A percentile compares a stretch with the other conserved stretches of the same genome.
phyloP scores from a whole-genome alignment of 768 basidiomycete species.

The Hericium alpestre region DNA sequence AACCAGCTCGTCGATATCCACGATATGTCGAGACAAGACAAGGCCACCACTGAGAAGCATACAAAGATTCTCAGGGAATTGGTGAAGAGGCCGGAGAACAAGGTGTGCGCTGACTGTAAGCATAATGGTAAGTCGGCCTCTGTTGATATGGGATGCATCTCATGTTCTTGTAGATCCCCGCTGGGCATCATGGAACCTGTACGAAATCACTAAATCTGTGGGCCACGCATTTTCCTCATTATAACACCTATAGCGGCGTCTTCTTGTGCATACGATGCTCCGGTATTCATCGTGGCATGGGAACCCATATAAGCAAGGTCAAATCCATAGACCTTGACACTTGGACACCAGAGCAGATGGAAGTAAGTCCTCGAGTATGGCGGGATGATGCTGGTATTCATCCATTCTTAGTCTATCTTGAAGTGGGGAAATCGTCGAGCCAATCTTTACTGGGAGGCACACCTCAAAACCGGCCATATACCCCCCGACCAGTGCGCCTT shows the following conservation, averaged over 20 bases:
- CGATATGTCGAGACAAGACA: constrained; percentile 55
- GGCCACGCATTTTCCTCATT: background rate
- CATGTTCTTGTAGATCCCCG: constrained; percentile 59
- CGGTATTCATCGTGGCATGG: constrained; percentile 95
- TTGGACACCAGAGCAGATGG: constrained; percentile 98
- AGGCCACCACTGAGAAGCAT: constrained; percentile 73
- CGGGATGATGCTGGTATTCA: background rate
- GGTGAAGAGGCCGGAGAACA: constrained; percentile 85
- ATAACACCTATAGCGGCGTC: constrained; percentile 49
- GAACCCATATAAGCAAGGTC: constrained; percentile 94
- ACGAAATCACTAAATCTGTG: constrained; percentile 14
- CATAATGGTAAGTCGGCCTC: constrained; percentile 61
- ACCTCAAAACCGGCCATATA: constrained; percentile 81
- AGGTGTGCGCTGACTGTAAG: constrained; percentile 93
- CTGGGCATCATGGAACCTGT: constrained; percentile 98
- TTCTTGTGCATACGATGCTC: constrained; percentile 97
- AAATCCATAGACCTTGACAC: constrained; percentile 96
- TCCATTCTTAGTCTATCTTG: constrained; percentile 40
- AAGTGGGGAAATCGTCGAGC: constrained; percentile 93
- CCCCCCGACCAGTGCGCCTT: constrained; percentile 86
- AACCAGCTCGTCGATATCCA: constrained; percentile 1
- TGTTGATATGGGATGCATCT: constrained; percentile 1
- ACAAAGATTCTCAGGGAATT: constrained; percentile 74
- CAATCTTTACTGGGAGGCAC: constrained; percentile 96
- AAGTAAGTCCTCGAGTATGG: constrained; percentile 32